Base-by-base conservation (phyloP, 1,284 basidiomycete genomes). In the Tylopilus sp. region DNA sequence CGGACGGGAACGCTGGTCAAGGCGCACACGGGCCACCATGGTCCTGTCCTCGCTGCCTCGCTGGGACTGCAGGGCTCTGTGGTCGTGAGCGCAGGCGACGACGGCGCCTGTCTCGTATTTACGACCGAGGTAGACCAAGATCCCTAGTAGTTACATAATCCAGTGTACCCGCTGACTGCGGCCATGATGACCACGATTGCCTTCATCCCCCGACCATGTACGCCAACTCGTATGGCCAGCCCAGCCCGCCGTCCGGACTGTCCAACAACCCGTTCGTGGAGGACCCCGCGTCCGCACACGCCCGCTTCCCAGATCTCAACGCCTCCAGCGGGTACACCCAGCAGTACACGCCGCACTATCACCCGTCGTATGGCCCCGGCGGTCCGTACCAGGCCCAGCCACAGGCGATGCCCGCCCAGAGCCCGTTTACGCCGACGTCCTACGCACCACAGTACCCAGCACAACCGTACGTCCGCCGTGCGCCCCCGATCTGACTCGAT, bases 21-120 rank as follows among this genome's bases (percentile, higher is more conserved):
- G 37, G 85, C 86, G 48, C 91, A 97, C 69, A 85, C 83, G 46
- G 96, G 95, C 2, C 95, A 98, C 66, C 80, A 79, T 20, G 94
- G 84, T 1, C 83, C 91, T 4, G 81, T 99, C 3, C 82, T 97
- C 33, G 83, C 79, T 39, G 86, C 92, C 1, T 84, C 89, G 2
- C 78, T 97, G 4, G 90, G 84, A 10, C 63, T 85, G 43, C 72
- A 76, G 19, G 87, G 86, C 2, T 79, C 80, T 4, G 83, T 89
- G 1, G 76, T 94, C 0, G 78, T 94, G 48, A 92, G 87, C 66
- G 93, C 86, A 0, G 90, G 92, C 5, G 93, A 96, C 68, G 93
- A 95, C 62, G 89, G 90, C 5, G 77, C 83, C 3, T 92, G 89
- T 68, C 76, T 92, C 42, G 89, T 94, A 36, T 95, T 83, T 63